Evolutionary conservation across 371 early-diverging fungal genomes (phyloP).

Genomic region (Mucor sp.): DNA sequence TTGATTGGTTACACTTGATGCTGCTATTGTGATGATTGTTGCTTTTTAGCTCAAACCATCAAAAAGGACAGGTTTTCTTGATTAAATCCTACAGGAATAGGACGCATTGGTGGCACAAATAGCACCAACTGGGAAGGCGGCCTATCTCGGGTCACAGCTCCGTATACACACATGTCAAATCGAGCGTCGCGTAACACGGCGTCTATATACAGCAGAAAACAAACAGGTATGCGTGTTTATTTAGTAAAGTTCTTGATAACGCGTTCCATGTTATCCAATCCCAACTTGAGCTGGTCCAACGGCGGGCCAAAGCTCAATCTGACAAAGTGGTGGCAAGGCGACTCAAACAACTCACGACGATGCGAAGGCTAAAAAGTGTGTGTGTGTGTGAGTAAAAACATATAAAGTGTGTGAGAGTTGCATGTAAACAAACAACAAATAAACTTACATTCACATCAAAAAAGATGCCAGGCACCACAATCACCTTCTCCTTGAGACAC

Average conservation of each 20-base stretch:
- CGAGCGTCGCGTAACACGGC: not conserved
- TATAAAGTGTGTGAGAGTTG: not conserved
- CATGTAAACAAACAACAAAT: not conserved
- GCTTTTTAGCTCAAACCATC: not conserved
- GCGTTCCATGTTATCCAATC: slow-evolving; percentile 29
- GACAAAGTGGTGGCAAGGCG: slow-evolving; percentile 58
- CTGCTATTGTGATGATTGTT: not conserved
- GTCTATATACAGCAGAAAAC: not conserved
- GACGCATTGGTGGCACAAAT: not conserved
- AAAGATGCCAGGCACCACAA: slow-evolving; percentile 55
- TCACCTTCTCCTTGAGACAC: slow-evolving; percentile 52
- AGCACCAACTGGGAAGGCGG: not conserved
- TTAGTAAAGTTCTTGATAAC: slow-evolving; percentile 18
- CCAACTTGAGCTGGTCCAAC: slow-evolving; percentile 44
- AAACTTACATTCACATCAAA: slow-evolving; percentile 55
- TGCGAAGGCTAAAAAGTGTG: slow-evolving; percentile 38
- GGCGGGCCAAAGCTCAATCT: slow-evolving; percentile 57
- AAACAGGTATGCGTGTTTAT: not conserved
- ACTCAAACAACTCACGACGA: slow-evolving; percentile 53
- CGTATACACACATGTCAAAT: not conserved
- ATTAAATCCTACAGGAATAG: not conserved
- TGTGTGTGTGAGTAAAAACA: not conserved
- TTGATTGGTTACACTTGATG: slow-evolving; percentile 17
- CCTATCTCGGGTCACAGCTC: not conserved
- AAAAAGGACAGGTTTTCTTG: not conserved